A percentile compares a stretch with the other conserved stretches of the same genome.
phyloP scores from a whole-genome alignment of 163 green algal species.

The Trebouxia gelatinosa region DNA sequence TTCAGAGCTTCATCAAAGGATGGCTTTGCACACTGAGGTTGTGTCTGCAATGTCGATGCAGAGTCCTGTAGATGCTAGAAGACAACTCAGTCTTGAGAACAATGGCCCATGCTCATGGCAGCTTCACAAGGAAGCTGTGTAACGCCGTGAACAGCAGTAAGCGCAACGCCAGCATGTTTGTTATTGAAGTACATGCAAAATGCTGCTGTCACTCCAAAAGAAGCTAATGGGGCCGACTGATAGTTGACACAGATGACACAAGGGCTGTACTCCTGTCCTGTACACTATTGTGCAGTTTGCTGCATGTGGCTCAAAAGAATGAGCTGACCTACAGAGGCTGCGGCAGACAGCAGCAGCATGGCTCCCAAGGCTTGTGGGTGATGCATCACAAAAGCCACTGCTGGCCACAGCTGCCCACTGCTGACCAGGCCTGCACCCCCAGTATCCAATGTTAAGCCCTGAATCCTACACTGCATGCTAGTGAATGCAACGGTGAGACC shows the following conservation, averaged over 20 bases:
- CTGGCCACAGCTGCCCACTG: slow-evolving; percentile 67
- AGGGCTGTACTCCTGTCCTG: no score
- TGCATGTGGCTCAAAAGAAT: no score
- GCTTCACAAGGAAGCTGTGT: no score
- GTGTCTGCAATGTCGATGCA: background rate
- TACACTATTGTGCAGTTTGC: no score
- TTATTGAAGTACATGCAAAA: background rate
- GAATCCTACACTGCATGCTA: no score
- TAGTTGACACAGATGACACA: background rate
- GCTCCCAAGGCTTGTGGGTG: slow-evolving; percentile 77
- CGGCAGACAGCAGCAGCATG: slow-evolving; percentile 78
- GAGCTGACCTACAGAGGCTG: slow-evolving; percentile 64
- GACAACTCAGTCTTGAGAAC: no score
- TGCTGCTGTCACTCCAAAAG: background rate
- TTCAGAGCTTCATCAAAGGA: no score
- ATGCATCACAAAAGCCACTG: slow-evolving; percentile 71
- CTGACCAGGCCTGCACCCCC: slow-evolving; percentile 61
- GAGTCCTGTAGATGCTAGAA: no score
- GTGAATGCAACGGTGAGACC: no score
- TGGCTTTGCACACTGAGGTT: background rate
- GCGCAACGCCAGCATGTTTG: background rate
- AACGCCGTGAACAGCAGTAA: background rate
- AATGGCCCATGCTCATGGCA: no score
- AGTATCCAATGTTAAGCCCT: no score
- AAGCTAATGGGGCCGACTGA: no score